phyloP scores from a whole-genome alignment of 805 yeast species.

The Candida boidinii region DNA sequence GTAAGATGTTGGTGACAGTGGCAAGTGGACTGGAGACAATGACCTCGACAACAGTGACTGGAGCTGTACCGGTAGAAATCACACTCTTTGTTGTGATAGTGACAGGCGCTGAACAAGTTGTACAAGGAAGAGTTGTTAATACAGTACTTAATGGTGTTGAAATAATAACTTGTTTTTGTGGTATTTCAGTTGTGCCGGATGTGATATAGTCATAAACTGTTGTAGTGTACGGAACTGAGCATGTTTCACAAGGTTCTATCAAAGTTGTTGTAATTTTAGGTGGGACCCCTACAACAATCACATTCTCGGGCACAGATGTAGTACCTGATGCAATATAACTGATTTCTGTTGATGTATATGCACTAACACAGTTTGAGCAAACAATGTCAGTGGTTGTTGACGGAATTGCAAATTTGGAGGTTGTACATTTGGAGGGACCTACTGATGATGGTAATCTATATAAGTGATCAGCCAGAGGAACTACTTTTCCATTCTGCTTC shows the following conservation, averaged over 20 bases:
- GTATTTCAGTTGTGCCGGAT: neutral
- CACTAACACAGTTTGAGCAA: too few species aligned
- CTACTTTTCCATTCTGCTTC: neutral
- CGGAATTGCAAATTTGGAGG: neutral
- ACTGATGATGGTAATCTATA: neutral
- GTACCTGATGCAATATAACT: neutral
- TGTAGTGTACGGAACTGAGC: neutral
- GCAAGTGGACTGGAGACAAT: too few species aligned
- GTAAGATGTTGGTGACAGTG: too few species aligned
- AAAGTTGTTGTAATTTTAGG: neutral
- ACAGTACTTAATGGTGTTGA: neutral
- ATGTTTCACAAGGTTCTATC: neutral
- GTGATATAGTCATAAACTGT: neutral
- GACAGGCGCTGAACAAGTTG: neutral
- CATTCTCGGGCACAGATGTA: neutral
- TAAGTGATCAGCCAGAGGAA: neutral
- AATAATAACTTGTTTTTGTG: neutral
- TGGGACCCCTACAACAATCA: neutral
- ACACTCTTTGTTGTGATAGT: neutral
- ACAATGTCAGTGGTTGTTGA: neutral
- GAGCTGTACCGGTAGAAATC: too few species aligned
- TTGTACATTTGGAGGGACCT: neutral
- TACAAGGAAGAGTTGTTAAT: neutral
- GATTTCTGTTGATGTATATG: neutral
- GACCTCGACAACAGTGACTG: too few species aligned